Percentiles rank a stretch among this genome's conserved stretches.
phyloP scores from a whole-genome alignment of 345 rosid species.

The Boechera retrofracta region DNA sequence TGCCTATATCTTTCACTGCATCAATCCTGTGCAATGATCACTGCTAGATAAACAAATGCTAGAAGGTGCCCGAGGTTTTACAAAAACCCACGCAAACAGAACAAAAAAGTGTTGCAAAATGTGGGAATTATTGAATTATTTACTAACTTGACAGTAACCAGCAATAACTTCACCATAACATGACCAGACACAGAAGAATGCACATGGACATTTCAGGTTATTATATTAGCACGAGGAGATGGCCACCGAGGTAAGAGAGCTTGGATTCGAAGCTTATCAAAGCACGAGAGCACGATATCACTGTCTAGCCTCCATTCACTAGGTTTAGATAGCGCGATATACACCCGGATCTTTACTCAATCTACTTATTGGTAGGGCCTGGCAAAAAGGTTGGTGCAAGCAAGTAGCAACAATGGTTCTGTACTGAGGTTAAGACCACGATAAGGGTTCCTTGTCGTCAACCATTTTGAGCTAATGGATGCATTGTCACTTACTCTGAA shows the following conservation, averaged over 20 bases:
- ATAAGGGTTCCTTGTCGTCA: no score
- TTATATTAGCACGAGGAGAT: neutral
- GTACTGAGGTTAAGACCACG: no score
- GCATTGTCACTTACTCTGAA: neutral
- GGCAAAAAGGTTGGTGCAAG: neutral
- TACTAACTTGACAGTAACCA: neutral
- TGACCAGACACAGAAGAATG: neutral
- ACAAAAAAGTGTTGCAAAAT: neutral
- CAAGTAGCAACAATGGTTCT: neutral
- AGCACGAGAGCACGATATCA: neutral
- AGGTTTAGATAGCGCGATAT: neutral
- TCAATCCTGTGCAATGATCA: neutral
- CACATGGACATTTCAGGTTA: neutral
- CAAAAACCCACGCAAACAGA: neutral
- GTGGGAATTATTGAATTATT: neutral
- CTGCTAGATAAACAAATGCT: neutral
- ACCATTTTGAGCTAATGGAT: conserved; percentile 8
- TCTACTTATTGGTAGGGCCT: neutral
- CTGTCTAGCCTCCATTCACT: neutral
- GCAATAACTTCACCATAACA: neutral
- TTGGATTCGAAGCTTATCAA: neutral
- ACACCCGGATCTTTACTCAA: neutral
- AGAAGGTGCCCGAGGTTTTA: neutral
- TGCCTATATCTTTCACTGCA: neutral
- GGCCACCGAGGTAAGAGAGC: neutral